Percentiles rank a stretch among this genome's conserved stretches.
phyloP scores from a whole-genome alignment of 2,329 filamentous ascomycete species.

The Fusarium miscanthi region DNA sequence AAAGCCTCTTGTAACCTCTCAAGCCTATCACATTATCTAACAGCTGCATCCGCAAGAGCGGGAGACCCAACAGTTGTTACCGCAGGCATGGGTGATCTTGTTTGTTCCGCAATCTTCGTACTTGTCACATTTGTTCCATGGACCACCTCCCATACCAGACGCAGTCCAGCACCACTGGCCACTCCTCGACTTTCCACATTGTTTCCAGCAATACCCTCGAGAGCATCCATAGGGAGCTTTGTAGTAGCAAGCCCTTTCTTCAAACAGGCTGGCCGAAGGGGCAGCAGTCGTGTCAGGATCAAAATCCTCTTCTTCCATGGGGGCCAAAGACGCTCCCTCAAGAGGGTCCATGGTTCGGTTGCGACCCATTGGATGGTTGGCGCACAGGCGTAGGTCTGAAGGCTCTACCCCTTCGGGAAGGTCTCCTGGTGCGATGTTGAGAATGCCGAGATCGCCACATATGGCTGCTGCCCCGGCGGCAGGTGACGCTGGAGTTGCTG shows the following conservation, averaged over 20 bases:
- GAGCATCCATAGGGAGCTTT: background rate
- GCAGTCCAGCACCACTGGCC: background rate
- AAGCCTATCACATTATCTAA: too few relatives aligned
- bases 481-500: background rate
- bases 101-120: background rate
- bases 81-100: background rate
- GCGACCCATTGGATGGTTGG: background rate
- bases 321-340: background rate
- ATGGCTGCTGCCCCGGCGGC: background rate
- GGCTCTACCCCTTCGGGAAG: background rate
- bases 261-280: background rate
- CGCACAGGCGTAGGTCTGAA: background rate
- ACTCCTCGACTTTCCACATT: background rate
- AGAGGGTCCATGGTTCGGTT: background rate
- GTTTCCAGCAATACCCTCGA: background rate
- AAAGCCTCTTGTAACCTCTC: too few relatives aligned
- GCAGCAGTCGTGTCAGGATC: background rate
- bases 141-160: background rate
- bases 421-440: background rate
- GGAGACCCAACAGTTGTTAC: background rate
- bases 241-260: background rate
- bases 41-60: background rate
- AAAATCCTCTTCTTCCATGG: background rate
- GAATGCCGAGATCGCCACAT: background rate
- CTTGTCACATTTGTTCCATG: background rate